Base-by-base conservation (phyloP, 768 basidiomycete species). In the Kwoniella newhampshirensis region DNA sequence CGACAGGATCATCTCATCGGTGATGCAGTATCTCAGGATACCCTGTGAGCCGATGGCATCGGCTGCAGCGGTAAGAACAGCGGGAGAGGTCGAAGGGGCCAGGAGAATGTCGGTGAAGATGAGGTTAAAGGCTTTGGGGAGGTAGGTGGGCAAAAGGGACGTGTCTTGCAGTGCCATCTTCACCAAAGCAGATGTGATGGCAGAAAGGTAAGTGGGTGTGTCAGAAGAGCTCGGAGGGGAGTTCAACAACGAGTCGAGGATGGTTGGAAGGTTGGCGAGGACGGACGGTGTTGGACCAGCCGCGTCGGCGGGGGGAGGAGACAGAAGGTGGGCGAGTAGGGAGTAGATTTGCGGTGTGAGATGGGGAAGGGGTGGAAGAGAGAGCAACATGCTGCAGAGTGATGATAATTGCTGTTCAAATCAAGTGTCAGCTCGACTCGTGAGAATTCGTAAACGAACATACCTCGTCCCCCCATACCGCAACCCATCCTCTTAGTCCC, bases 341-440 rank as follows among this genome's bases (percentile, higher is more conserved):
- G 87, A 85, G 74, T 93, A 97, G 27, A 88, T 82, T 13, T 89
- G 85, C 75, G 92, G 87, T 0, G 93, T 87, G 40, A 99, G 82
- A 75, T 92, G 96, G 20, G 88, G 84, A 65, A 94, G 81, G 54
- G 89, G 87, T 18, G 94, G 91, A 28, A 97, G 84, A 21, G 83
- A 80, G 5, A 97, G 84, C 25, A 98, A 83, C 20, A 84, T 78
- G 18, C 82, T 81, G 20, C 86, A 86, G 47, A 96, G 82, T 4
- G 80, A 61, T 11, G 89, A 83, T 30, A 93, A 81, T 32, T 84
- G 81, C 92, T 97, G 71, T 26, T 28, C 4, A 30, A 28, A 7
- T 0, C 28, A 37, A 8, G 13, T 7, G 52, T 61, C 30, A 55
- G 51, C 20, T 20, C 6, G 20, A 41, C 20, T 28, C 51, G 11